A percentile compares a stretch with the other conserved stretches of the same genome.
Conservation (phyloP, 73 alveolate genomes). For the Tetrahymena thermophila region DNA sequence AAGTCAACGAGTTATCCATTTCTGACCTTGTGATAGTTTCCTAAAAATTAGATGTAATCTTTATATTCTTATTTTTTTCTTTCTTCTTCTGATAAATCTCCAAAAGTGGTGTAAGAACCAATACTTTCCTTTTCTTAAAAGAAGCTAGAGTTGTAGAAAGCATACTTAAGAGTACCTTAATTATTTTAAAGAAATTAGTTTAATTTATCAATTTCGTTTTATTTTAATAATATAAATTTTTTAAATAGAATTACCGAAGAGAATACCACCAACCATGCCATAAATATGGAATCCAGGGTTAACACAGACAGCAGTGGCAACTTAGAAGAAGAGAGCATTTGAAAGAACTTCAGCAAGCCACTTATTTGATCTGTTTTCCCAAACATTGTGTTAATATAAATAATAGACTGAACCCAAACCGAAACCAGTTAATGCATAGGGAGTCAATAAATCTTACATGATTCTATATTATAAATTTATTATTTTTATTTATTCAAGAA, state of each 20-base stretch:
- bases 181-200: neutral
- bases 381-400: neutral
- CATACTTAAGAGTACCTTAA: neutral
- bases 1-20: neutral
- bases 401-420: neutral
- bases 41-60: neutral
- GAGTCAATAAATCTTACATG: neutral
- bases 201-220: neutral
- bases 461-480: neutral
- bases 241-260: neutral
- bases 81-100: neutral
- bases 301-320: neutral
- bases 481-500: neutral
- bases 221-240: neutral
- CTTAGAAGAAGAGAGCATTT: neutral
- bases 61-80: neutral
- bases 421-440: neutral
- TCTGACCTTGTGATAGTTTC: neutral
- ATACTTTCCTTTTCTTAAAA: neutral
- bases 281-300: neutral
- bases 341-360: neutral
- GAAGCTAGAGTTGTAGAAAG: neutral
- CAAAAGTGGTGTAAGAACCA: neutral
- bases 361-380: neutral
- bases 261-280: neutral